Percentiles rank a stretch among this genome's conserved stretches.
Evolutionary conservation across 495 filamentous ascomycete species (phyloP).

Genomic region (Lindgomyces ingoldianus): DNA sequence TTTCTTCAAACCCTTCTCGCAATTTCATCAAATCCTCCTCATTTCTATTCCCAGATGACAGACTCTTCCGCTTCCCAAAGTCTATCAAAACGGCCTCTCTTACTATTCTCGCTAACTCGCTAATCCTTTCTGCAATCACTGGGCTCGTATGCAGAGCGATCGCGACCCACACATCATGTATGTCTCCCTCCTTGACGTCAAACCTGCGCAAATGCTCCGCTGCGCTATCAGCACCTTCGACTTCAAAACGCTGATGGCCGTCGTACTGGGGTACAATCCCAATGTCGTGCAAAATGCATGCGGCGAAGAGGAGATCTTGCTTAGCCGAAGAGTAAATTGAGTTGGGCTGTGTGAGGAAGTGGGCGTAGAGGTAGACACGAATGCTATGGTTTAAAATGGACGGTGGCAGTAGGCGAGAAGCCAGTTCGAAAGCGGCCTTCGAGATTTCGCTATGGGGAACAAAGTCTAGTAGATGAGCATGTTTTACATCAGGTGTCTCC

Average conservation of each 20-base stretch:
- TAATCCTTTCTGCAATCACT: slow-evolving; percentile 51
- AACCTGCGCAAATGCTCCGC: slow-evolving; percentile 39
- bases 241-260: slow-evolving; percentile 51
- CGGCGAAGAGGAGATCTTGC: slow-evolving; percentile 36
- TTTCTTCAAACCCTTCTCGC: slow-evolving; percentile 37
- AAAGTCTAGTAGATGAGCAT: neutral
- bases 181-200: slow-evolving; percentile 36
- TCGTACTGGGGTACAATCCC: slow-evolving; percentile 44
- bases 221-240: slow-evolving; percentile 51
- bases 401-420: slow-evolving; percentile 40
- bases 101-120: slow-evolving; percentile 43
- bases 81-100: slow-evolving; percentile 48
- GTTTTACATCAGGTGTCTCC: too few relatives aligned
- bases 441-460: neutral
- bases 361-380: slow-evolving; percentile 49
- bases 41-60: neutral
- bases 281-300: slow-evolving; percentile 52
- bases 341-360: slow-evolving; percentile 34
- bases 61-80: slow-evolving; percentile 40
- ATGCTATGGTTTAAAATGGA: slow-evolving; percentile 52
- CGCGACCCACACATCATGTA: slow-evolving; percentile 51
- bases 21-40: slow-evolving; percentile 7
- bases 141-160: slow-evolving; percentile 51
- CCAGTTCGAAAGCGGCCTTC: slow-evolving; percentile 15
- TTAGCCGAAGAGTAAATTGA: slow-evolving; percentile 29